Conservation (phyloP, 345 rosid genomes). For the Toxicodendron radicans region DNA sequence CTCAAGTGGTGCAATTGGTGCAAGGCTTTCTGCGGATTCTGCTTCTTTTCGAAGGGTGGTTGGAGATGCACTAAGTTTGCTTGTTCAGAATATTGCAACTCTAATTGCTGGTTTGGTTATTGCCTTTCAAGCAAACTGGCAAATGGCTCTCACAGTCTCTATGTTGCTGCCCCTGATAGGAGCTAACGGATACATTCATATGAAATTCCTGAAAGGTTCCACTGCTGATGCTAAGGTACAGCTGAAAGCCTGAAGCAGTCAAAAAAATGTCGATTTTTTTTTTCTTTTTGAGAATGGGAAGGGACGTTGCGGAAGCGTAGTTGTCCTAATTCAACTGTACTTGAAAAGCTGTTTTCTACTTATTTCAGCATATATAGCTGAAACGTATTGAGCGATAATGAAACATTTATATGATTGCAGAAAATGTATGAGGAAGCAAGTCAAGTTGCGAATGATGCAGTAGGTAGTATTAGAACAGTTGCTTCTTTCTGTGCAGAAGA, state of each 20-base stretch:
- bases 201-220: conserved; percentile 69
- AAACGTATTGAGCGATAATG: background rate
- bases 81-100: conserved; percentile 55
- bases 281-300: no score
- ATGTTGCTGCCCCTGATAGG: conserved; percentile 63
- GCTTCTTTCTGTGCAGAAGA: conserved; percentile 85
- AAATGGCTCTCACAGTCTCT: conserved; percentile 58
- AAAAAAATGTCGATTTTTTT: no score
- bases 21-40: conserved; percentile 82
- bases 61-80: conserved; percentile 64
- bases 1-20: conserved; percentile 74
- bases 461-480: conserved; percentile 80
- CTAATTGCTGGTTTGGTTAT: conserved; percentile 58
- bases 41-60: conserved; percentile 57
- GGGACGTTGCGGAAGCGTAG: no score
- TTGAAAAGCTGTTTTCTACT: background rate
- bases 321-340: background rate
- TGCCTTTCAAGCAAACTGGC: conserved; percentile 72
- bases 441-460: conserved; percentile 87
- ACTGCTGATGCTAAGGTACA: conserved; percentile 75
- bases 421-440: conserved; percentile 76
- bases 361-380: background rate
- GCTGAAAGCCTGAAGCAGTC: no score
- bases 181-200: conserved; percentile 48
- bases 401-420: conserved; percentile 35